Evolutionary conservation across 768 basidiomycete genomes (phyloP), one percentile per base, ranked within the genome.

Genomic region (Chlorophyllum brunneum): DNA sequence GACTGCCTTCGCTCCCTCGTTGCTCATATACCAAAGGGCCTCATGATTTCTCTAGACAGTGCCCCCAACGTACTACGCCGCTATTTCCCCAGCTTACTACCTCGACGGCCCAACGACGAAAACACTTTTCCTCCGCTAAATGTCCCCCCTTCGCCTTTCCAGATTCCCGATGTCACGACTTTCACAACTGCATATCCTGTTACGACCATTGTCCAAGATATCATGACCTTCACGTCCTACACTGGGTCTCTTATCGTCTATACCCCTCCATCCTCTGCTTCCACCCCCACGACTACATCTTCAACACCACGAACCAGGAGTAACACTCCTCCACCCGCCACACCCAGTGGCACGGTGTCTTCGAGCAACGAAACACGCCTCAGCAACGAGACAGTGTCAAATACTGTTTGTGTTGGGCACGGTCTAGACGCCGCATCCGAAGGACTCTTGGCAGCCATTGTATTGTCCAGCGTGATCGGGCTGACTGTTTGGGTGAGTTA

Each of bases 401-500:
- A 61, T 29, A 58, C 74, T 13, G 68, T 85, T 2, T 90, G 88
- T 63, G 73, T 83, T 47, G 88, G 88, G 30, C 58, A 77, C 23
- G 85, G 85, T 3, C 54, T 87, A 24, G 88, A 90, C 65, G 72
- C 80, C 23, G 75, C 79, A 13, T 75, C 82, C 6, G 70, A 78
- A 55, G 88, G 88, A 10, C 61, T 88, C 5, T 60, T 90, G 13
- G 74, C 82, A 13, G 73, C 80, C 5, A 61, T 84, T 29, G 65
- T 86, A 41, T 58, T 87, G 24, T 78, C 82, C n/a, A 79, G 75
- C 55, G 65, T 70, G 9, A 64, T 85, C 48, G 87, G 87, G 7
- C 62, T 87, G n/a, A 59, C 80, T 38, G 66, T 88, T 59, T 88
- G 86, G 86, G 87, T 87, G 58, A 58, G 83, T 71, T 13, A 47